phyloP scores from a whole-genome alignment of 352 stramenopile genomes.

The Globisporangium cylindrosporum region DNA sequence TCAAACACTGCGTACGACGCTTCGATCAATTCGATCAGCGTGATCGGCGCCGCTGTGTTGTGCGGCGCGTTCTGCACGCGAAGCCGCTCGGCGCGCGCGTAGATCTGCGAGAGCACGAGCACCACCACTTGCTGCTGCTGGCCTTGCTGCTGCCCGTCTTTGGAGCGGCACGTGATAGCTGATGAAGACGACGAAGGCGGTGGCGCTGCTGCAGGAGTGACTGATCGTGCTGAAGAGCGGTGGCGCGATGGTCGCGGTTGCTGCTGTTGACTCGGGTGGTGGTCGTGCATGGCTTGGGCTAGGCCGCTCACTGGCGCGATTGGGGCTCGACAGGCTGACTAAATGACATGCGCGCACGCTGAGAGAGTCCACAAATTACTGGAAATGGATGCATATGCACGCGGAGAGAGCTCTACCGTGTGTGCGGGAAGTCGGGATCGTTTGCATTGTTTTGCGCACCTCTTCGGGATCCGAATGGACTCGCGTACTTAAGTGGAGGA shows the following conservation, averaged over 20 bases:
- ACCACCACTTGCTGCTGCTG: slow-evolving; percentile 6
- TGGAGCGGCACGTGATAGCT: neutral
- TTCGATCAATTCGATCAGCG: slow-evolving; percentile 64
- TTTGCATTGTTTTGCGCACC: neutral
- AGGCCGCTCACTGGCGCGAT: neutral
- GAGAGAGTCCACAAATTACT: neutral
- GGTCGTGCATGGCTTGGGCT: neutral
- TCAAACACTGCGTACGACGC: slow-evolving; percentile 52
- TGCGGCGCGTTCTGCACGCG: neutral
- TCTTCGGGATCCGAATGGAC: neutral
- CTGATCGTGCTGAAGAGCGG: neutral
- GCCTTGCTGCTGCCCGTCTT: neutral
- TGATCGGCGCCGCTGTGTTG: slow-evolving; percentile 24
- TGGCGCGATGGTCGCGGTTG: neutral
- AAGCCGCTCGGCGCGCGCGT: slow-evolving; percentile 28
- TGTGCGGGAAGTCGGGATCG: neutral
- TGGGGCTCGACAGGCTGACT: neutral
- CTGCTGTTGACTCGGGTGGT: neutral
- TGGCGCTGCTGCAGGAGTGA: neutral
- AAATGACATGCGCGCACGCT: neutral
- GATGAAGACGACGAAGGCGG: neutral
- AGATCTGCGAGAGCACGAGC: slow-evolving; percentile 51
- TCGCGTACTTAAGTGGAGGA: neutral
- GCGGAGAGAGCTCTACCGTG: neutral
- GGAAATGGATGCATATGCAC: neutral